phyloP scores from a whole-genome alignment of 345 rosid species.

The Noccaea caerulescens region DNA sequence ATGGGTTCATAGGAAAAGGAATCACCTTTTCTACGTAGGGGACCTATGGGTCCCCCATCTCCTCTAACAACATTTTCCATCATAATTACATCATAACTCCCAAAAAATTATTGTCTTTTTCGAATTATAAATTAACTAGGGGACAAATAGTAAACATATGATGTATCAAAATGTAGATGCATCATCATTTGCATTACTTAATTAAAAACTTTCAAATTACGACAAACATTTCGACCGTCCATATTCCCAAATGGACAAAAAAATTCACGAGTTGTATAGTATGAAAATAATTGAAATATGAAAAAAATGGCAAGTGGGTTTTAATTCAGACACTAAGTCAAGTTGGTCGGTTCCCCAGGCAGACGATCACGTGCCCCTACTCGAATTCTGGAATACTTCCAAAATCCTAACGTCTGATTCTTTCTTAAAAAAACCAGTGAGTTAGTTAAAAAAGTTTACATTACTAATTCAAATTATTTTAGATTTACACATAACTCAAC shows the following conservation, averaged over 20 bases:
- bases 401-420: conserved; percentile 22
- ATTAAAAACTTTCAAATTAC: not conserved
- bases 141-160: conserved; percentile 1
- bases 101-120: not conserved
- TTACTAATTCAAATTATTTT: not conserved
- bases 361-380: conserved; percentile 43
- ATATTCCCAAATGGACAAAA: conserved; percentile 25
- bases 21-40: conserved; percentile 23
- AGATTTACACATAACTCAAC: not conserved
- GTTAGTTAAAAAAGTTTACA: not conserved
- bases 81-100: conserved; percentile 29
- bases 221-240: conserved; percentile 32
- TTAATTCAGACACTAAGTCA: conserved; percentile 38
- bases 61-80: conserved; percentile 11
- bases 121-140: conserved; percentile 12
- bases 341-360: conserved; percentile 37
- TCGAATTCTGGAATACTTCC: conserved; percentile 36
- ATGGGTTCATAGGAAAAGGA: conserved; percentile 20
- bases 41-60: conserved; percentile 18
- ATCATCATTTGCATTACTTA: not conserved
- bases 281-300: not conserved
- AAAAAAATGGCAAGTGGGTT: conserved; percentile 39
- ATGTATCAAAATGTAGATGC: conserved; percentile 24
- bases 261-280: not conserved
- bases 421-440: not conserved